phyloP scores from a whole-genome alignment of 2,329 filamentous ascomycete genomes.

The Gnomoniopsis smithogilvyi region DNA sequence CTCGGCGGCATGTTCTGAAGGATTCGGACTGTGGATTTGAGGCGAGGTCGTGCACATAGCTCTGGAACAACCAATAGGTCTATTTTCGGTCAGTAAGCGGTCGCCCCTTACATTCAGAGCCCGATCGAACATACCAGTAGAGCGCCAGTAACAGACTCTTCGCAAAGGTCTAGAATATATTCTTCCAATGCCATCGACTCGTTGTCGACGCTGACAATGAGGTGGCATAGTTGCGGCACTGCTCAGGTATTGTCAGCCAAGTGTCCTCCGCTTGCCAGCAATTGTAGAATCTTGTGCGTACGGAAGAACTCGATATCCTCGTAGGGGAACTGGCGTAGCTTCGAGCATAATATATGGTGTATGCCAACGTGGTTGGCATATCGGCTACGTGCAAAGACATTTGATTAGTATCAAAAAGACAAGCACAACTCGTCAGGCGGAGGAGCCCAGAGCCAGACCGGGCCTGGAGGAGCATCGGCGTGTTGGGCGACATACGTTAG shows the following conservation, averaged over 20 bases:
- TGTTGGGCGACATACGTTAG: slow-evolving; percentile 64
- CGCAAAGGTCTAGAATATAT: slow-evolving; percentile 80
- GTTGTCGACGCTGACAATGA: slow-evolving; percentile 84
- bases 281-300: background rate
- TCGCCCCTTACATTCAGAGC: background rate
- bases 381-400: slow-evolving; percentile 50
- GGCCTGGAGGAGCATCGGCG: slow-evolving; percentile 5
- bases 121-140: slow-evolving; percentile 60
- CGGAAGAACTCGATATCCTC: slow-evolving; percentile 89
- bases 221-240: slow-evolving; percentile 78
- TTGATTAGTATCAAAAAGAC: slow-evolving; percentile 8
- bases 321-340: slow-evolving; percentile 84
- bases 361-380: slow-evolving; percentile 89
- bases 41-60: slow-evolving; percentile 78
- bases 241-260: background rate
- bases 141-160: slow-evolving; percentile 82
- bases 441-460: background rate
- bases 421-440: slow-evolving; percentile 7
- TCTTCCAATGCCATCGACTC: slow-evolving; percentile 90
- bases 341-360: slow-evolving; percentile 84
- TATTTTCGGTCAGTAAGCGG: slow-evolving; percentile 33
- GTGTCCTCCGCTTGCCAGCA: background rate
- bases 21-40: slow-evolving; percentile 70
- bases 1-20: slow-evolving; percentile 77
- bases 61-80: slow-evolving; percentile 91